phyloP scores from a whole-genome alignment of 371 early-diverging fungal genomes.

The Batrachochytrium dendrobatidis region DNA sequence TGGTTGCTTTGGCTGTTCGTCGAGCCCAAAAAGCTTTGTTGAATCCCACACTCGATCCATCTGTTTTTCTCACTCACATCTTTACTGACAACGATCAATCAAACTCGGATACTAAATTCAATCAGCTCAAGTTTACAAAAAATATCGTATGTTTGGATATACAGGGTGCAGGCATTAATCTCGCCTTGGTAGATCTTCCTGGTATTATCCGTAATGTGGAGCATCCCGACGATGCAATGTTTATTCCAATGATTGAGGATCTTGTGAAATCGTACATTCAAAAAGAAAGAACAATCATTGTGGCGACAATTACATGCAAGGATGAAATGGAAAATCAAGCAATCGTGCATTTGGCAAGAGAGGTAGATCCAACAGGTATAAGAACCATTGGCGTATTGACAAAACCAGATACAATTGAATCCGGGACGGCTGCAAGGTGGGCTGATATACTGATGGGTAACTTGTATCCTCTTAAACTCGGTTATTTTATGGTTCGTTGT shows the following conservation, averaged over 20 bases:
- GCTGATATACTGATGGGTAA: constrained; percentile 28
- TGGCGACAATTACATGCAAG: constrained; percentile 44
- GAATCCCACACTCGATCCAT: constrained; percentile 31
- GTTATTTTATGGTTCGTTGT: constrained; percentile 41
- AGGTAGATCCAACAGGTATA: constrained; percentile 36
- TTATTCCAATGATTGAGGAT: constrained; percentile 34
- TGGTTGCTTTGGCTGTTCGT: constrained; percentile 28
- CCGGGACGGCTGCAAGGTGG: constrained; percentile 37
- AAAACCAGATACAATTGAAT: constrained; percentile 48
- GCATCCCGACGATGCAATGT: constrained; percentile 21
- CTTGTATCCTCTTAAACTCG: constrained; percentile 40
- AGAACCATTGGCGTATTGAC: constrained; percentile 47
- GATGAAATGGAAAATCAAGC: constrained; percentile 49
- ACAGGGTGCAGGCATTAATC: constrained; percentile 32
- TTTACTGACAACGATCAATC: constrained; percentile 23
- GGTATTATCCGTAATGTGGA: constrained; percentile 45
- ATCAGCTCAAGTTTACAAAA: constrained; percentile 34
- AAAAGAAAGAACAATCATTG: constrained; percentile 36
- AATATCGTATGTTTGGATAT: constrained; percentile 45
- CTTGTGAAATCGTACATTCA: constrained; percentile 34
- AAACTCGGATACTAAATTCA: constrained; percentile 22
- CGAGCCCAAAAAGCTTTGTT: constrained; percentile 44
- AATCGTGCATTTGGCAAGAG: constrained; percentile 32
- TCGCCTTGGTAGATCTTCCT: constrained; percentile 45
- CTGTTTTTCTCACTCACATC: constrained; percentile 15